A percentile compares a stretch with the other conserved stretches of the same genome.
These are phyloP conservation scores for Didymella lethalis DNA, from an alignment of 2,329 filamentous ascomycete species.

Conservation along the genomic window DNA sequence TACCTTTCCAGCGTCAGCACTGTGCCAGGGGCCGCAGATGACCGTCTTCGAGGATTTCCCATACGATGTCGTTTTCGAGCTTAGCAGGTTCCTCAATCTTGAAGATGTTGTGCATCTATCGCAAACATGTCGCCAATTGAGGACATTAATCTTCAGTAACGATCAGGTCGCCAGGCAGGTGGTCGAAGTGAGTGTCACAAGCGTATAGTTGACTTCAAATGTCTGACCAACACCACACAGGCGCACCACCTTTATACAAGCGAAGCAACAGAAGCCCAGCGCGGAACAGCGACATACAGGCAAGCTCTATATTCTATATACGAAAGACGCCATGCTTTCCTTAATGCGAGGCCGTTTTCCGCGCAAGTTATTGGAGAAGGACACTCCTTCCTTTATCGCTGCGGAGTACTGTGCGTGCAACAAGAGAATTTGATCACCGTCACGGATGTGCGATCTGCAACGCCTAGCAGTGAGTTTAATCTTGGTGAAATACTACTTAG, in stretches of 20 bases:
- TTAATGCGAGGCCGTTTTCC: slow-evolving; percentile 68
- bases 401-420: slow-evolving; percentile 72
- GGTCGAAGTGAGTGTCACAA: slow-evolving; percentile 60
- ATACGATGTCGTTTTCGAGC: slow-evolving; percentile 69
- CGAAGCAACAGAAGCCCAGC: slow-evolving; percentile 54
- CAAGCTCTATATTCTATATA: slow-evolving; percentile 66
- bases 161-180: slow-evolving; percentile 65
- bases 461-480: slow-evolving; percentile 27
- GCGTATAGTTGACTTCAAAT: neutral
- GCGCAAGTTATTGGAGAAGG: slow-evolving; percentile 67
- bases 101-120: slow-evolving; percentile 67
- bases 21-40: slow-evolving; percentile 5
- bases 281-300: slow-evolving; percentile 56
- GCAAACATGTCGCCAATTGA: slow-evolving; percentile 61
- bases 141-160: slow-evolving; percentile 58
- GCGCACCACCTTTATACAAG: slow-evolving; percentile 49
- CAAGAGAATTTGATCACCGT: slow-evolving; percentile 63
- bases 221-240: too few relatives aligned
- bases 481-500: slow-evolving; percentile 6
- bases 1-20: neutral
- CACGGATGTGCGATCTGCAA: slow-evolving; percentile 61
- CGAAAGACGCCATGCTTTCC: slow-evolving; percentile 67
- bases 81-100: slow-evolving; percentile 63
- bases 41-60: slow-evolving; percentile 59
- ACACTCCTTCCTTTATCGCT: slow-evolving; percentile 67